Evolutionary conservation across 176 grass and related monocot genomes (phyloP), one percentile per base, ranked within the genome.

Genomic region (Raddia guianensis): DNA sequence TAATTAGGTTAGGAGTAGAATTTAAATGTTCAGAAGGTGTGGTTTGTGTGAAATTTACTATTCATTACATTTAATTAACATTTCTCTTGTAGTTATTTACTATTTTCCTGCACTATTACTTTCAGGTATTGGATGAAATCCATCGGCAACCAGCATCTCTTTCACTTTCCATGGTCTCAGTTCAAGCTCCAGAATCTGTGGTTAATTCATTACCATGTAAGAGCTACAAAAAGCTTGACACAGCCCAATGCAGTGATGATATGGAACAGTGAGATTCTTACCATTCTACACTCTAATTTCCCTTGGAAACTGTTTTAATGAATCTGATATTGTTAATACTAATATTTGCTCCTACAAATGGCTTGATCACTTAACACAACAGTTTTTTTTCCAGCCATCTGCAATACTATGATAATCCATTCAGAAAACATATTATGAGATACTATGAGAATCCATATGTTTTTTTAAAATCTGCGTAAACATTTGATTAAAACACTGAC

Each of bases 111-210:
- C 49, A 10, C 43, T 34, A 84, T 76, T 87, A 48, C 81, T 77
- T 92, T 59, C 92, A 98, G 95, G 95, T 98, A 59, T 86, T 98
- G 75, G 95, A 98, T 87, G 95, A 98, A 87, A 98, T 98, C 80
- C 95, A 98, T 74, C 95, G 84, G 20, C 92, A 98, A 68, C 90
- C 90, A 18, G 80, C 89, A 16, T 88, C 92, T 72, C 61, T 98
- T 79, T 93, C 90, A 80, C 88, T 93, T 76, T 89, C 95, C 62
- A 89, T 92, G 87, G 87, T 78, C 49, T 93, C 90, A 43, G 73
- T 72, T 73, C 92, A 91, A 78, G 95, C 95, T 74, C 92, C 92
- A 70, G 95, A 98, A 83, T 89, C 92, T 75, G 81, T 98, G 33
- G 90, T 98, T 78, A 86, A 92, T 85, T 93, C 92, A 65, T 91